Evolutionary conservation across 257 asterid species (phyloP), one percentile per base, ranked within the genome.

Genomic region (Nicotiana tomentosiformis): DNA sequence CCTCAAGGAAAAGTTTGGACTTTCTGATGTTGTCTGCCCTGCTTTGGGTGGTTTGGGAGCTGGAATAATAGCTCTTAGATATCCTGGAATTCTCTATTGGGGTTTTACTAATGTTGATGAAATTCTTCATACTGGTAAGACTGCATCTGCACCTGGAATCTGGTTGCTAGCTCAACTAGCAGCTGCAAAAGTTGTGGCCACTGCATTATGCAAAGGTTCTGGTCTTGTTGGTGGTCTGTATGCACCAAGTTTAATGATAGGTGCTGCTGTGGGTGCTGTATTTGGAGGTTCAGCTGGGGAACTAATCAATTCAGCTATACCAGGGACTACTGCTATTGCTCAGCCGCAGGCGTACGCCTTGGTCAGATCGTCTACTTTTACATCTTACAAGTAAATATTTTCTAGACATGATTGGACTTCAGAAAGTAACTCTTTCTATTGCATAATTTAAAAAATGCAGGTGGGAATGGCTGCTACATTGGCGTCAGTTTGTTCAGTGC

Each of bases 391-490:
- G 6, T n/a, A 20, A 20, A 3, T 61, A 0, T 3, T 61, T 61
- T 61, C 16, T 61, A 20, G 33, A 20, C 33, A 43, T 70, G 60
- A 0, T 20, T 72, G 57, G 1, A 72, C 39, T 46, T 46, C 37
- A 72, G 61, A 23, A 46, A 72, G 15, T 72, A 72, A 72, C 37
- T 14, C 23, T 46, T 7, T 46, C 17, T 46, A 60, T 77, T 29
- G 66, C 33, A 68, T 57, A 49, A 69, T 69, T 78, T 78, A 2
- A 68, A 62, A 82, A 66, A 51, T 88, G 90, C 91, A 96, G 99
- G 98, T 96, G 84, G 99, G 99, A 68, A 96, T 96, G 99, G 99
- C 99, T 85, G 99, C 98, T 86, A 96, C 99, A 53, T 83, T 96
- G 83, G 99, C 98, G 57, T 94, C 98, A 60, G 97, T 92, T 70